Percentiles rank a stretch among this genome's conserved stretches.
phyloP scores from a whole-genome alignment of 225 moss, liverwort and hornwort species.

The Neckera pumila region DNA sequence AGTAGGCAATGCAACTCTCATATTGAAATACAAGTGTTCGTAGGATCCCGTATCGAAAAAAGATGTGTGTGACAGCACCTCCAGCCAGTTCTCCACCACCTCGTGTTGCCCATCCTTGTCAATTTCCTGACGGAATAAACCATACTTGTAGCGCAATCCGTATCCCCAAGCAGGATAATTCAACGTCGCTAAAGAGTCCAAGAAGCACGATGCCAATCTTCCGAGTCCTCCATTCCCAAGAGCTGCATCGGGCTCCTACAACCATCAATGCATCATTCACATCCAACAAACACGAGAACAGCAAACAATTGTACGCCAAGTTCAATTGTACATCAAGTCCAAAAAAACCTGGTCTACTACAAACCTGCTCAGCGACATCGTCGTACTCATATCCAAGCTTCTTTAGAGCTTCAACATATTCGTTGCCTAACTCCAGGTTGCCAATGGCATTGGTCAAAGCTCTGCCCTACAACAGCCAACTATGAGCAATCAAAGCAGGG shows the following conservation, averaged over 20 bases:
- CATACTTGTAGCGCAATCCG: slow-evolving; percentile 74
- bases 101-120: slow-evolving; percentile 70
- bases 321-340: neutral
- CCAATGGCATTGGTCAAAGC: slow-evolving; percentile 85
- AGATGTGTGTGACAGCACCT: slow-evolving; percentile 24
- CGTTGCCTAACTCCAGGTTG: slow-evolving; percentile 62
- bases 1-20: neutral
- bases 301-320: neutral
- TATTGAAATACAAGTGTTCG: neutral
- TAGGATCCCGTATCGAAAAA: neutral
- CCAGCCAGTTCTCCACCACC: slow-evolving; percentile 75
- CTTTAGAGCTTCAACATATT: slow-evolving; percentile 59
- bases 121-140: slow-evolving; percentile 71
- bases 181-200: slow-evolving; percentile 85
- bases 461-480: slow-evolving; percentile 63
- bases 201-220: slow-evolving; percentile 85
- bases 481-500: slow-evolving; percentile 6
- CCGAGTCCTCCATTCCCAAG: slow-evolving; percentile 98
- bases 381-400: slow-evolving; percentile 76
- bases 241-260: slow-evolving; percentile 89
- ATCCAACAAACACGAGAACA: neutral
- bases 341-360: neutral
- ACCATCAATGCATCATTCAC: neutral
- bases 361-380: slow-evolving; percentile 58
- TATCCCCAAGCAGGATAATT: slow-evolving; percentile 96